These are phyloP conservation scores for Fusarium tricinctum DNA, from an alignment of 2,329 filamentous ascomycete genomes.

Conservation along the genomic window DNA sequence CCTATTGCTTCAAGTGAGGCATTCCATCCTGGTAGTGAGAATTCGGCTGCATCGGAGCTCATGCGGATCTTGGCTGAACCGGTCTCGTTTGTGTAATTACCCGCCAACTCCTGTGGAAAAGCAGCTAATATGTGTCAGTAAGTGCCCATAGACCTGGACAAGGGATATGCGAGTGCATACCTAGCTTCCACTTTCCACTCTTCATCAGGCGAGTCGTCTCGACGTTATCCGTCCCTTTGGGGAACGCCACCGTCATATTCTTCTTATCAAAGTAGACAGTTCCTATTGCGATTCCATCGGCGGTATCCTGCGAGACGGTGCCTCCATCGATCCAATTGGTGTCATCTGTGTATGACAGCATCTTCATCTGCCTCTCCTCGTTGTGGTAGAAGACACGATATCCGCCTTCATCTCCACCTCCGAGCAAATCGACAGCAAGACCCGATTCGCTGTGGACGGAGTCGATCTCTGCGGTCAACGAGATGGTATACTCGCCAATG, in stretches of 20 bases:
- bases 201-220: neutral
- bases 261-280: constrained; percentile 1
- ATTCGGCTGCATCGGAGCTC: neutral
- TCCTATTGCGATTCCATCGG: constrained; percentile 1
- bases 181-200: neutral
- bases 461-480: neutral
- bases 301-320: neutral
- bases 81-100: neutral
- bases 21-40: constrained; percentile 1
- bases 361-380: neutral
- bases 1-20: constrained; percentile 1
- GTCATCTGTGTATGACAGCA: neutral
- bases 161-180: neutral
- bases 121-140: neutral
- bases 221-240: neutral
- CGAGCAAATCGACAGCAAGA: constrained; percentile 3
- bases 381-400: constrained; percentile 10
- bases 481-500: constrained; percentile 4
- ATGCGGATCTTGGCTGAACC: neutral
- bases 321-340: constrained; percentile 7
- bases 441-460: neutral
- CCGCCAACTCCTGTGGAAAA: neutral
- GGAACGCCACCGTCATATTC: constrained; percentile 4
- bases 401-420: constrained; percentile 4
- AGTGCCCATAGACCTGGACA: neutral